Percentiles rank a stretch among this genome's conserved stretches.
Conservation (phyloP, 768 basidiomycete genomes). For the Lactarius tabidus region DNA sequence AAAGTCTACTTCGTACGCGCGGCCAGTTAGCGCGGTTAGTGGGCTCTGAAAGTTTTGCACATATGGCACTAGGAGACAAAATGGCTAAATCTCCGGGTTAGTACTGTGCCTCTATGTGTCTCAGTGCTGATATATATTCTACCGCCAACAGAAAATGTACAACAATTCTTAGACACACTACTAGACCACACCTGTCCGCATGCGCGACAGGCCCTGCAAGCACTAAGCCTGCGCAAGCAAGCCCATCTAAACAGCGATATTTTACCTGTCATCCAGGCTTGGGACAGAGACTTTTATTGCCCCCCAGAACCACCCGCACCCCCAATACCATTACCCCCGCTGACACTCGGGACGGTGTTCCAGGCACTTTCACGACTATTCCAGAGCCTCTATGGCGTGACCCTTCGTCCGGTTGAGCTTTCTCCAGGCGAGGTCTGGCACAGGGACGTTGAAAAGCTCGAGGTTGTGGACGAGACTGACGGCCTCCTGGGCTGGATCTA, state of each 20-base stretch:
- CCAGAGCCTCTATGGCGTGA: constrained; percentile 80
- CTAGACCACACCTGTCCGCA: constrained; percentile 76
- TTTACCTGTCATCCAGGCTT: constrained; percentile 75
- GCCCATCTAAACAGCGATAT: constrained; percentile 55
- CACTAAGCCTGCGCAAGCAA: constrained; percentile 69
- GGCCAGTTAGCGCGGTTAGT: constrained; percentile 81
- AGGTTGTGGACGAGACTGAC: constrained; percentile 85
- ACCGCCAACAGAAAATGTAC: constrained; percentile 67
- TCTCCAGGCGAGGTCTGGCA: constrained; percentile 87
- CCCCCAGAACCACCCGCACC: constrained; percentile 74
- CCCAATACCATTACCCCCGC: constrained; percentile 63
- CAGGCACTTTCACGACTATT: constrained; percentile 90
- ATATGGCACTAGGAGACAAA: constrained; percentile 87
- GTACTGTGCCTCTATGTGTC: constrained; percentile 25
- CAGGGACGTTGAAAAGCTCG: constrained; percentile 80
- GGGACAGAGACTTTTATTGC: constrained; percentile 96
- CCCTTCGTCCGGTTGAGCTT: constrained; percentile 65
- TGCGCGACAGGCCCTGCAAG: constrained; percentile 68
- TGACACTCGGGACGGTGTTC: constrained; percentile 88
- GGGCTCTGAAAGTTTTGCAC: constrained; percentile 80
- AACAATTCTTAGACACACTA: constrained; percentile 77
- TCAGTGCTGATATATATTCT: neutral
- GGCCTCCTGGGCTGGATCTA: constrained; percentile 94
- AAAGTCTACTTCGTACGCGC: constrained; percentile 68
- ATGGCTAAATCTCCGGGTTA: constrained; percentile 94